phyloP scores from a whole-genome alignment of 2,329 filamentous ascomycete genomes.

The Beauveria sp. region DNA sequence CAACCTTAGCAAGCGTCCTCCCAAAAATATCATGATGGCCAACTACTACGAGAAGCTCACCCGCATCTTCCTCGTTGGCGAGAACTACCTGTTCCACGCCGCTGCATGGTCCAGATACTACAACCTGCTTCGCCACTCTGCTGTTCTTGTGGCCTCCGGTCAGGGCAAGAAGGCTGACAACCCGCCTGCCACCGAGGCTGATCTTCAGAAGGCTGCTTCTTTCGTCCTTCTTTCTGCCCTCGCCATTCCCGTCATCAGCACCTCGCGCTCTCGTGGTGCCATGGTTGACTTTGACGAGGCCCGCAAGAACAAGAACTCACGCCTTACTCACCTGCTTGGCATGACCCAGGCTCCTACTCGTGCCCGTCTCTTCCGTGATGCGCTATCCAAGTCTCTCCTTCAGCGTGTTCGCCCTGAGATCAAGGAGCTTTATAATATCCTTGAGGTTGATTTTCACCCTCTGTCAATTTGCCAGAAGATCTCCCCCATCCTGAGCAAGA shows the following conservation, averaged over 20 bases:
- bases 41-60: constrained; percentile 99
- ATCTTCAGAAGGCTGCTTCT: constrained; percentile 89
- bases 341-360: constrained; percentile 88
- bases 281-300: constrained; percentile 96
- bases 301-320: constrained; percentile 97
- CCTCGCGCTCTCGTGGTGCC: constrained; percentile 87
- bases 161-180: constrained; percentile 93
- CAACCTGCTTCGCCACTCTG: constrained; percentile 87
- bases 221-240: constrained; percentile 93
- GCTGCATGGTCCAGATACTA: constrained; percentile 97
- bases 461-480: constrained; percentile 99
- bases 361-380: constrained; percentile 88
- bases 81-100: constrained; percentile 99
- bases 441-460: constrained; percentile 98
- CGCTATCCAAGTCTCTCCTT: constrained; percentile 86
- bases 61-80: constrained; percentile 95
- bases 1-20: constrained; percentile 93
- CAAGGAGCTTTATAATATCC: constrained; percentile 93
- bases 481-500: constrained; percentile 88
- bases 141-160: constrained; percentile 71
- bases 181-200: constrained; percentile 78
- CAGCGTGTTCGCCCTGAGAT: constrained; percentile 93
- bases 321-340: constrained; percentile 89
- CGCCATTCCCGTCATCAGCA: constrained; percentile 99
- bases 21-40: constrained; percentile 99